phyloP scores from a whole-genome alignment of 164 flowering plant species.

The Aristolochia contorta region DNA sequence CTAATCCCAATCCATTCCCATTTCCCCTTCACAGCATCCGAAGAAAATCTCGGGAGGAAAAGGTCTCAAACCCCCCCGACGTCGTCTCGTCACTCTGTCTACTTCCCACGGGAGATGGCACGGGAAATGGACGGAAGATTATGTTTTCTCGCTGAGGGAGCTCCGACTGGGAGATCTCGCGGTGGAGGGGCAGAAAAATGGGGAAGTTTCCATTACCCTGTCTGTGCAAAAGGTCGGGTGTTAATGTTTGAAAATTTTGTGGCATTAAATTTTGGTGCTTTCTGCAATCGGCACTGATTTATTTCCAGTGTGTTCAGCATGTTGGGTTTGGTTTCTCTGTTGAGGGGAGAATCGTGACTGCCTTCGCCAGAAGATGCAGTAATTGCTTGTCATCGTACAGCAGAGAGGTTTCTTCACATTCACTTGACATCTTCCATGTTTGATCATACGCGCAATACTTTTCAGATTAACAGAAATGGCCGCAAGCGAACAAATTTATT shows the following conservation, averaged over 20 bases:
- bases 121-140: slow-evolving; percentile 54
- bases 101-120: slow-evolving; percentile 51
- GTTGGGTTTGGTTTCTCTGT: slow-evolving; percentile 80
- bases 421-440: no score
- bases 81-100: slow-evolving; percentile 52
- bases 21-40: slow-evolving; percentile 7
- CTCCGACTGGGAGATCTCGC: slow-evolving; percentile 52
- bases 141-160: slow-evolving; percentile 41
- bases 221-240: slow-evolving; percentile 42
- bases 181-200: slow-evolving; percentile 38
- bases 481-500: no score
- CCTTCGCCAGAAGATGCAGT: slow-evolving; percentile 60
- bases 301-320: slow-evolving; percentile 37
- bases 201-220: slow-evolving; percentile 44
- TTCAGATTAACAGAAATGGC: no score
- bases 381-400: slow-evolving; percentile 52
- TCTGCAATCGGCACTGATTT: background rate
- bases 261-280: background rate
- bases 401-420: slow-evolving; percentile 38
- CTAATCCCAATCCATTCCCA: no score
- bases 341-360: slow-evolving; percentile 59
- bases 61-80: slow-evolving; percentile 11
- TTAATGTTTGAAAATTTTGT: no score
- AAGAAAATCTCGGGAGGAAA: slow-evolving; percentile 13
- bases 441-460: no score